These are phyloP conservation scores for Zopfochytrium polystomum DNA, from an alignment of 371 early-diverging fungal genomes.

Conservation along the genomic window DNA sequence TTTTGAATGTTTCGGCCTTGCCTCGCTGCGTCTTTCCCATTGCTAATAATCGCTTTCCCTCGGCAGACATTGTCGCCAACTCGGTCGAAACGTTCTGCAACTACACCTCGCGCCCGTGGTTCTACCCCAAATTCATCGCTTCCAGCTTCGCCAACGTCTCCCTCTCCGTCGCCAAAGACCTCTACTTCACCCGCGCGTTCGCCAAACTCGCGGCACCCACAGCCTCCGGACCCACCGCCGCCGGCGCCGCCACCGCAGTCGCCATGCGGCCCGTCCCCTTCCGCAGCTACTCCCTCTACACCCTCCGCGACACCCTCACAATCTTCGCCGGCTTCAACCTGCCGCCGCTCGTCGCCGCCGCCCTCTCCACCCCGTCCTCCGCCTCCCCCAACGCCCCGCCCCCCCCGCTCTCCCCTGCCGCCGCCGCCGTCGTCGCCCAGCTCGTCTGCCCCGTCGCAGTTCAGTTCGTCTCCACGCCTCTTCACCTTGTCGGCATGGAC, in stretches of 20 bases:
- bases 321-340: conserved; percentile 67
- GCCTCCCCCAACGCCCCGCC: too few species aligned
- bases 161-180: conserved; percentile 58
- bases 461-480: conserved; percentile 45
- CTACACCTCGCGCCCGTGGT: conserved; percentile 16
- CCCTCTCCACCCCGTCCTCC: not conserved
- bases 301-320: conserved; percentile 60
- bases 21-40: not conserved
- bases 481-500: conserved; percentile 24
- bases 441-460: conserved; percentile 51
- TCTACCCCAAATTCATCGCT: conserved; percentile 54
- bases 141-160: conserved; percentile 55
- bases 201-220: conserved; percentile 28
- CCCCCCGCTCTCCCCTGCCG: conserved; percentile 10
- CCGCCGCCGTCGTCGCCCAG: conserved; percentile 47
- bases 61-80: conserved; percentile 39
- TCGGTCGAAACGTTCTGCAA: conserved; percentile 51
- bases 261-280: conserved; percentile 49
- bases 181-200: conserved; percentile 59
- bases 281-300: conserved; percentile 54
- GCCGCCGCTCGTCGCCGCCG: conserved; percentile 37
- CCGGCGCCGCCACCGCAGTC: conserved; percentile 20
- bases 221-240: not conserved
- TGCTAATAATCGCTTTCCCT: not conserved
- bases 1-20: not conserved